These are phyloP conservation scores for Cytospora mali DNA, from an alignment of 2,329 filamentous ascomycete genomes.

Conservation along the genomic window DNA sequence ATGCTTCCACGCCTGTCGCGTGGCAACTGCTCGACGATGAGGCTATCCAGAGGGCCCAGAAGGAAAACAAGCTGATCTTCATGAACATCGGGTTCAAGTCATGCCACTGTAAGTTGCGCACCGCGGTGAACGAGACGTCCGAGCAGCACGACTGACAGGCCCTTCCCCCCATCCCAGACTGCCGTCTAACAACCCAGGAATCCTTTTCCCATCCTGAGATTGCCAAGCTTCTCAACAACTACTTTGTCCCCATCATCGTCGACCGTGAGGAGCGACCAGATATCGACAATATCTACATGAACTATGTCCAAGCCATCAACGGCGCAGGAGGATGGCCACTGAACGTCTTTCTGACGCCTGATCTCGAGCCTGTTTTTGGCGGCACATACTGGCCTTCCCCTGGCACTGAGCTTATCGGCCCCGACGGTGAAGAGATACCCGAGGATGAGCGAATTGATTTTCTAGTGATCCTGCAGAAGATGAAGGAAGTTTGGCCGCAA, in stretches of 20 bases:
- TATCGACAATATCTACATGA: slow-evolving; percentile 96
- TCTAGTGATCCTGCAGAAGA: slow-evolving; percentile 78
- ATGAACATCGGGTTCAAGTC: slow-evolving; percentile 93
- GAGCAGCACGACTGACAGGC: not conserved
- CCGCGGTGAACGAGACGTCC: not conserved
- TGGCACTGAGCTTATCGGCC: slow-evolving; percentile 54
- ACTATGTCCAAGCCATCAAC: slow-evolving; percentile 92
- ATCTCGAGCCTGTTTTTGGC: slow-evolving; percentile 91
- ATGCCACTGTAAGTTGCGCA: slow-evolving; percentile 76
- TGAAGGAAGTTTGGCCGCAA: slow-evolving; percentile 74
- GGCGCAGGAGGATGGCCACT: slow-evolving; percentile 91
- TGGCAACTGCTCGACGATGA: slow-evolving; percentile 90
- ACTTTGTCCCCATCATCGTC: slow-evolving; percentile 89
- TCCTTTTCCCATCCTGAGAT: slow-evolving; percentile 84
- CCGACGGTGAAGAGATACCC: slow-evolving; percentile 42
- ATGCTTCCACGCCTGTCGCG: slow-evolving; percentile 79
- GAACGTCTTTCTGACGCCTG: slow-evolving; percentile 94
- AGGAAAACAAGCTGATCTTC: slow-evolving; percentile 86
- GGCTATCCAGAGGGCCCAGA: slow-evolving; percentile 74
- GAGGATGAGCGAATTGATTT: slow-evolving; percentile 73
- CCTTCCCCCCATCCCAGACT: slow-evolving; percentile 57
- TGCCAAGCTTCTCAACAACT: slow-evolving; percentile 78
- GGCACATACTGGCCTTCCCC: slow-evolving; percentile 95
- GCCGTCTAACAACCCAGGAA: slow-evolving; percentile 90
- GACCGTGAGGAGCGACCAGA: slow-evolving; percentile 94